Evolutionary conservation across 2,329 filamentous ascomycete species (phyloP), one percentile per base, ranked within the genome.

Genomic region (Phialemoniopsis sp.): DNA sequence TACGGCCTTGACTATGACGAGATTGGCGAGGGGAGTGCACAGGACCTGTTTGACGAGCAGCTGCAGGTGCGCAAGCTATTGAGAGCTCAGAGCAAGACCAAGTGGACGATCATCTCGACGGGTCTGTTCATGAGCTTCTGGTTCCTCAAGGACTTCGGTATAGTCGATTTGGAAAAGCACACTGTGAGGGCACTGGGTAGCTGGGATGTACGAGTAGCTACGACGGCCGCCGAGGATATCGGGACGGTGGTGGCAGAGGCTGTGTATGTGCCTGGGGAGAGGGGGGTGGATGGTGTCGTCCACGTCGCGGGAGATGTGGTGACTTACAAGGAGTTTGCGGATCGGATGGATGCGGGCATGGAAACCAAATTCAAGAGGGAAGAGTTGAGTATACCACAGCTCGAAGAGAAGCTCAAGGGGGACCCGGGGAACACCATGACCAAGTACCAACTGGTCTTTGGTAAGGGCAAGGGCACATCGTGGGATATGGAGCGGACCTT

Each of bases 51-150:
- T 48, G 80, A 81, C 42, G 82, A 85, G 65, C 81, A 86, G 60
- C 62, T 82, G 0, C 67, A 70, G 38, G 80, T 85, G 18, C 58
- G 81, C 12, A 57, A 60, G 15, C 39, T 76, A 15, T 59, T 86
- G 7, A 58, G 76, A 2, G 56, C 46, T 1, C 73, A 82, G 51
- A 39, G 46, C 0, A 32, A 39, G 8, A 74, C 73, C 5, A 60
- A 65, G 19, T 88, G 83, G 84, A 66, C 73, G 4, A 73, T 87
- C 41, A 66, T 87, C 2, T 80, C 76, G n/a, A 83, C 80, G 12
- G 84, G 83, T 0, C 65, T 88, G 45, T 88, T 87, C 50, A 83
- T 77, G 62, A 82, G 75, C 47, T 88, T 87, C 50, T 51, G 88
- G 14, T 87, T 88, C 50, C 68, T 80, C 42, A 53, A 62, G 2